phyloP scores from a whole-genome alignment of 2,329 filamentous ascomycete species.

The Fusarium paranaense region DNA sequence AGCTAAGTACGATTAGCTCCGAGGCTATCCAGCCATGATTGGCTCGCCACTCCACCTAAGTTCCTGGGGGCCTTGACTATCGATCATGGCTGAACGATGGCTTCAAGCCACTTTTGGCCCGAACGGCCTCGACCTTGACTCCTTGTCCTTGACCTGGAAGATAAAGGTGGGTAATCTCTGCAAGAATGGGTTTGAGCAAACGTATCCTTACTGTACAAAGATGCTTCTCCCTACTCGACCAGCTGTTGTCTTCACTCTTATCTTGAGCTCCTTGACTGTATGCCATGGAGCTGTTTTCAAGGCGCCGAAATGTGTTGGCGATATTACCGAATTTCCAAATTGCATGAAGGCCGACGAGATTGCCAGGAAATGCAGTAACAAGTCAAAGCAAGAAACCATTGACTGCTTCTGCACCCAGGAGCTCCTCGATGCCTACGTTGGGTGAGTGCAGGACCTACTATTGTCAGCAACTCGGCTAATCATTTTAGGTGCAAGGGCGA shows the following conservation, averaged over 20 bases:
- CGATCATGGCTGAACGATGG: background rate
- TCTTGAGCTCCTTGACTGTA: background rate
- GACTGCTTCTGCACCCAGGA: slow-evolving; percentile 26
- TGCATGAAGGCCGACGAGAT: slow-evolving; percentile 12
- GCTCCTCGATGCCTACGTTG: slow-evolving; percentile 16
- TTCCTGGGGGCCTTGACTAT: background rate
- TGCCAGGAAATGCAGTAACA: slow-evolving; percentile 9
- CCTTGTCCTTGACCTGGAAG: background rate
- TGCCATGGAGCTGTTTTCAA: background rate
- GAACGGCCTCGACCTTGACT: background rate
- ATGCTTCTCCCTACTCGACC: background rate
- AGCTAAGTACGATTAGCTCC: background rate
- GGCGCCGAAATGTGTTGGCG: slow-evolving; percentile 10
- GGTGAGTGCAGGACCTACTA: background rate
- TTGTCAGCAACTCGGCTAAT: background rate
- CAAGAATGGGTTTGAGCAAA: background rate
- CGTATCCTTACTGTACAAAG: background rate
- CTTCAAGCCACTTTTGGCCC: slow-evolving; percentile 5
- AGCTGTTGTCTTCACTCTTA: background rate
- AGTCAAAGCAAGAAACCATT: slow-evolving; percentile 20
- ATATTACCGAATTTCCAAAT: slow-evolving; percentile 14
- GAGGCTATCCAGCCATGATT: background rate
- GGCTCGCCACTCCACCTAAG: background rate
- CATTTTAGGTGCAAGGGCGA: slow-evolving; percentile 15
- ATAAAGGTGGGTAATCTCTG: background rate